Conservation (phyloP, 345 rosid genomes). For the Aurinia saxatilis region DNA sequence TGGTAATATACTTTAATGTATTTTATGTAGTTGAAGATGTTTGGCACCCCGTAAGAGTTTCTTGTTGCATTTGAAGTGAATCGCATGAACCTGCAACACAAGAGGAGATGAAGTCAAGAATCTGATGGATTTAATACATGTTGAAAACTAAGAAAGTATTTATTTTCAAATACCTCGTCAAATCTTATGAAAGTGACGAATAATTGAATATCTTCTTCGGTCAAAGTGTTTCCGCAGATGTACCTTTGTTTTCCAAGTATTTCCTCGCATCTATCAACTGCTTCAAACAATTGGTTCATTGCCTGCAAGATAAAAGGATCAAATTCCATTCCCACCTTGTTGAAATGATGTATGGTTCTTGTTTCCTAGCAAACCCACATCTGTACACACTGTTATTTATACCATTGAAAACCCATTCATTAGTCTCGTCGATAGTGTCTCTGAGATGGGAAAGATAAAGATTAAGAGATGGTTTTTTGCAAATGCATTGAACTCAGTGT, state of each 20-base stretch:
- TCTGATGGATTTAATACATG: neutral
- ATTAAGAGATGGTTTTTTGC: conserved; percentile 39
- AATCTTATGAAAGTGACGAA: conserved; percentile 89
- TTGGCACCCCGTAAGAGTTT: conserved; percentile 57
- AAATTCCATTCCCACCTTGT: neutral
- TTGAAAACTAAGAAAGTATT: neutral
- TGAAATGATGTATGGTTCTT: conserved; percentile 29
- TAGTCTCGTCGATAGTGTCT: conserved; percentile 33
- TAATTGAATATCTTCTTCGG: conserved; percentile 71
- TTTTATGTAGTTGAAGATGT: conserved; percentile 60
- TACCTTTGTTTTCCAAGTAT: too few relatives aligned
- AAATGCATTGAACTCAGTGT: conserved; percentile 40
- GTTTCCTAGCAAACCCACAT: conserved; percentile 48
- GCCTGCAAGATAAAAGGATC: conserved; percentile 42
- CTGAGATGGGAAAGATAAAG: conserved; percentile 38
- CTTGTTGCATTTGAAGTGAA: conserved; percentile 86
- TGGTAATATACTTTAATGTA: too few relatives aligned
- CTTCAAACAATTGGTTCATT: conserved; percentile 51
- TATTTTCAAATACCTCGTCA: conserved; percentile 54
- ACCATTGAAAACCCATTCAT: conserved; percentile 43
- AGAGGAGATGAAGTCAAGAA: neutral
- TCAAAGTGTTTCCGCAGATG: conserved; percentile 57
- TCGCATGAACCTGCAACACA: conserved; percentile 49
- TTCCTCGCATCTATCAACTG: conserved; percentile 79
- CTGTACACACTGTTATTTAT: conserved; percentile 50